Evolutionary conservation across 129 eudicot genomes (phyloP).

Genomic region (Smallanthus sonchifolius): DNA sequence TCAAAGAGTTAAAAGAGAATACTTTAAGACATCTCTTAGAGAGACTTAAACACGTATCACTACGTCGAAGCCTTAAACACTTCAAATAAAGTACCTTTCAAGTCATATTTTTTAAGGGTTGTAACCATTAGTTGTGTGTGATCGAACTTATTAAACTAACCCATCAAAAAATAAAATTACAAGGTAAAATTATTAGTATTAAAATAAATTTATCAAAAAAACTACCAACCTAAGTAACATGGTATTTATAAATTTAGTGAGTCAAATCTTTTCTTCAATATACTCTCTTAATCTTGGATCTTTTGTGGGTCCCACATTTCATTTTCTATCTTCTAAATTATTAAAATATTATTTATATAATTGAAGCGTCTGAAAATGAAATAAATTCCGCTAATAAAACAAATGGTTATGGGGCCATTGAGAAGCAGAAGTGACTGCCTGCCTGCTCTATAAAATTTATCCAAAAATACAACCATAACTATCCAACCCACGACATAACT

Average conservation of each 20-base stretch:
- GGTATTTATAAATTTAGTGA: too few species aligned
- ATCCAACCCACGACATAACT: conserved; percentile 9
- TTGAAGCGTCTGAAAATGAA: conserved; percentile 1
- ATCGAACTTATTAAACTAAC: too few species aligned
- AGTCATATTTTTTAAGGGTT: too few species aligned
- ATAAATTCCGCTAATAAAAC: conserved; percentile 3
- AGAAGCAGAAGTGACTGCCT: conserved; percentile 21
- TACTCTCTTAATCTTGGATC: not conserved
- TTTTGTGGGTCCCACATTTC: not conserved
- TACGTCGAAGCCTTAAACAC: too few species aligned
- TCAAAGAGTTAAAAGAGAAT: too few species aligned
- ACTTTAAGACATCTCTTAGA: too few species aligned
- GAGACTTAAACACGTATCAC: too few species aligned
- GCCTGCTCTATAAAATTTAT: conserved; percentile 13
- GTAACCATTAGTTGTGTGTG: too few species aligned
- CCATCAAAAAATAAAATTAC: too few species aligned
- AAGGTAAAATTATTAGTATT: too few species aligned
- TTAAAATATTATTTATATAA: not conserved
- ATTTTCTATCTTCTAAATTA: not conserved
- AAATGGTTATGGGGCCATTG: conserved; percentile 29
- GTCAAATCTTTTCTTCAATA: not conserved
- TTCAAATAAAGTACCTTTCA: too few species aligned
- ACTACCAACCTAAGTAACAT: not conserved
- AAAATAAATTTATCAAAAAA: too few species aligned
- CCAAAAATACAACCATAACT: conserved; percentile 7